Evolutionary conservation across 106 monocot species (phyloP), one percentile per base, ranked within the genome.

Genomic region (Allium sativum): DNA sequence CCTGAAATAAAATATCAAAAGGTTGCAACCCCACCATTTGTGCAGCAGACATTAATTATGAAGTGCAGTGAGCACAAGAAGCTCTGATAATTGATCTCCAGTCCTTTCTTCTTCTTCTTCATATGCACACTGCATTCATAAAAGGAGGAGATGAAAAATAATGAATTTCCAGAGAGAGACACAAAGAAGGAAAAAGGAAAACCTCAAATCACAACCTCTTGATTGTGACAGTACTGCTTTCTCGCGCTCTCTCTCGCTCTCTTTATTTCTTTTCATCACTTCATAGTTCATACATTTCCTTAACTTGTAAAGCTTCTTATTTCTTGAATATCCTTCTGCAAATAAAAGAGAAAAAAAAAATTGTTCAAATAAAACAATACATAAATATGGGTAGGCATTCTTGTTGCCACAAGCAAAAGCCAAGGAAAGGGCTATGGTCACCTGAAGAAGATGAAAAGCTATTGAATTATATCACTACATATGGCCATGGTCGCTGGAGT

Each of bases 371-470:
- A 31, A 31, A 31, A 31, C 31, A 31, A 31, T 31, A 31, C 31
- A 31, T 31, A 0, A 18, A 21, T 64, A 77, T 77, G 77, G 72
- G 77, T 1, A 72, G 72, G 77, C 77, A 71, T 43, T 77, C 77
- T 15, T 77, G 72, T 50, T 77, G 72, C 42, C 62, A 72, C 62
- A 77, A 77, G 55, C 77, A 77, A 51, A 77, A 77, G 72, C 71
- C 67, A 9, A 77, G 67, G 50, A 77, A 72, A 56, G 77, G 77
- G 21, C 56, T 77, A 20, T 77, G 77, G 77, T 77, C 77, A 3
- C 77, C 77, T 1, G 77, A 77, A 40, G 77, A 77, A 41, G 77
- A 77, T 50, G 77, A 77, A 67, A 77, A 77, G 56, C 62, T 77
- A 13, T 52, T 77, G 42, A 66, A 64, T 7, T 67, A 71, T 50